Percentiles rank a stretch among this genome's conserved stretches.
Conservation (phyloP, 305 asterid species). For the Fraxinus xanthoxyloides region DNA sequence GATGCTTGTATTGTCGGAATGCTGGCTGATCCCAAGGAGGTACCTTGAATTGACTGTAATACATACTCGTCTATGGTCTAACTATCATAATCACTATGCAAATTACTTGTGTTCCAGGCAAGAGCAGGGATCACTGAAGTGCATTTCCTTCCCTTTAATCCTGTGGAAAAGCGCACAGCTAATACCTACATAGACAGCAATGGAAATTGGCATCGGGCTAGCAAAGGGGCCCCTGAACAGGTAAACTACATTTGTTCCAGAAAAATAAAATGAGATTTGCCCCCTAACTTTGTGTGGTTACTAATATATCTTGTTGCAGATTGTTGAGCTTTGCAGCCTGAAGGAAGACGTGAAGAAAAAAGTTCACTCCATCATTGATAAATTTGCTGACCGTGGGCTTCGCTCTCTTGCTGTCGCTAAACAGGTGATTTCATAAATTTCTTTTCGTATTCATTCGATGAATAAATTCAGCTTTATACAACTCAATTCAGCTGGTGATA, state of each 20-base stretch:
- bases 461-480: background rate
- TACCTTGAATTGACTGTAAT: slow-evolving; percentile 6
- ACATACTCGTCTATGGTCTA: background rate
- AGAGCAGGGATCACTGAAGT: slow-evolving; percentile 71
- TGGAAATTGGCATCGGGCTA: slow-evolving; percentile 66
- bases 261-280: background rate
- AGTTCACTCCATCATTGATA: slow-evolving; percentile 60
- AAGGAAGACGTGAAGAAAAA: slow-evolving; percentile 38
- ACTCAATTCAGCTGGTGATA: background rate
- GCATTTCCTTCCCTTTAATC: slow-evolving; percentile 75
- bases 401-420: slow-evolving; percentile 72
- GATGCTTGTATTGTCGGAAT: slow-evolving; percentile 37
- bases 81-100: background rate
- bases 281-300: background rate
- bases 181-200: slow-evolving; percentile 56
- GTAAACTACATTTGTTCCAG: slow-evolving; percentile 22
- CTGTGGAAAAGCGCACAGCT: slow-evolving; percentile 80
- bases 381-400: slow-evolving; percentile 78
- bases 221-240: slow-evolving; percentile 94
- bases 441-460: background rate
- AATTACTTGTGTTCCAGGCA: slow-evolving; percentile 37
- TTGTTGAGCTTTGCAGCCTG: slow-evolving; percentile 37
- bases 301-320: slow-evolving; percentile 25
- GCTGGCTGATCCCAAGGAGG: slow-evolving; percentile 48
- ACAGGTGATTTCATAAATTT: slow-evolving; percentile 38